Evolutionary conservation across 176 grass and related monocot species (phyloP), one percentile per base, ranked within the genome.

Genomic region (Ampelocalamus luodianensis): DNA sequence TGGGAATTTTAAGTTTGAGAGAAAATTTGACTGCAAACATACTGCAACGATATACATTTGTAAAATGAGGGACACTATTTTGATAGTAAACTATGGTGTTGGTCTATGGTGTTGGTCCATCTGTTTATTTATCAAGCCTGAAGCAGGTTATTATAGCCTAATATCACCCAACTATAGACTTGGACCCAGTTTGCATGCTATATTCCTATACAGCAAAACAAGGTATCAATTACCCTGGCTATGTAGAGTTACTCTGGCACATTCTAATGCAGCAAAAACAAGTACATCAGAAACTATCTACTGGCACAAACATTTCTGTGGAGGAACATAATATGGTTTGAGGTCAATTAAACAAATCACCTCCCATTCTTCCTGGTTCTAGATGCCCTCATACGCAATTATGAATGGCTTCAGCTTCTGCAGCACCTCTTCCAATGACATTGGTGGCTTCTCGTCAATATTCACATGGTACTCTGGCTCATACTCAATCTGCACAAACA

Each of bases 311-410:
- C 45, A 86, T 65, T 77, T 77, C n/a, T 1, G 3, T n/a, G 20
- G 73, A 51, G 3, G 27, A 79, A 72, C 42, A 77, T 68, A 71
- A 59, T 72, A 77, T 51, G 32, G 15, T 59, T 10, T 22, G 5
- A 24, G 65, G 27, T 4, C 44, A 66, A 45, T 49, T 39, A 27
- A 74, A 81, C 15, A 89, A 86, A 71, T 85, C 63, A 94, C 96
- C 96, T 98, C 86, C 96, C 91, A 98, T 82, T 98, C 90, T 79
- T 98, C 96, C 87, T 94, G 91, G 65, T 91, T 88, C 37, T n/a
- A n/a, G 76, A 96, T 89, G 68, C 91, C 96, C 85, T 95, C 91
- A 39, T 91, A 98, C 4, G 93, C 86, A 63, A 98, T 67, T 89
- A 95, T 60, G 55, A 98, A 98, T 39, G 93, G 96, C 83, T 98